Percentiles rank a stretch among this genome's conserved stretches.
These are phyloP conservation scores for Cunninghamia lanceolata DNA, from an alignment of 75 land plant species.

Conservation along the genomic window DNA sequence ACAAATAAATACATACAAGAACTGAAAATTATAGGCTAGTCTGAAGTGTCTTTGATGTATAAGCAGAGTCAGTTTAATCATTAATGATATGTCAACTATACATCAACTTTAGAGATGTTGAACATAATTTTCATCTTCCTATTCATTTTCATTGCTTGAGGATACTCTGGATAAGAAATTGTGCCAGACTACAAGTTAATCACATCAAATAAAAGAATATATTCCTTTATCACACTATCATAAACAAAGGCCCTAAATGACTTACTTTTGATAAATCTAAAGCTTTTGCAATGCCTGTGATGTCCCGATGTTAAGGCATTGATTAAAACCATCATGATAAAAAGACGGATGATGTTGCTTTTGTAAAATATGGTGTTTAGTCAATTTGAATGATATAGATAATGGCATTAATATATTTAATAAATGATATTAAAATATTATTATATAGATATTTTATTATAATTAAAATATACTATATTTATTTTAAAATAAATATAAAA, in stretches of 20 bases:
- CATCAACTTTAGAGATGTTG: not conserved
- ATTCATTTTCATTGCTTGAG: not conserved
- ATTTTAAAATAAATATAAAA: too few species aligned
- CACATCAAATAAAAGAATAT: not conserved
- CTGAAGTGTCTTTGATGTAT: not conserved
- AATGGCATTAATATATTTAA: too few species aligned
- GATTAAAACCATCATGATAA: too few species aligned
- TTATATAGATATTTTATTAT: too few species aligned
- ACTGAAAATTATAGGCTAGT: not conserved
- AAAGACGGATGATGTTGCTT: too few species aligned
- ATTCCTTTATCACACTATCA: not conserved
- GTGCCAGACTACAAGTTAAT: not conserved
- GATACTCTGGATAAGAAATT: not conserved
- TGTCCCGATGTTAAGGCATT: too few species aligned
- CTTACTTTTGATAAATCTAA: not conserved
- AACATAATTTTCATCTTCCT: not conserved
- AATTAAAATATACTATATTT: too few species aligned
- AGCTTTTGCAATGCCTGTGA: not conserved
- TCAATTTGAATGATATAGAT: too few species aligned
- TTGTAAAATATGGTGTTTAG: too few species aligned
- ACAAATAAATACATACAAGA: not conserved
- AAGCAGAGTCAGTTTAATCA: not conserved
- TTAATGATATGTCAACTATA: not conserved
- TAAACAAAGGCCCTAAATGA: not conserved
- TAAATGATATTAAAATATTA: too few species aligned